phyloP scores from a whole-genome alignment of 495 filamentous ascomycete species.

The Apiosordaria backusii region DNA sequence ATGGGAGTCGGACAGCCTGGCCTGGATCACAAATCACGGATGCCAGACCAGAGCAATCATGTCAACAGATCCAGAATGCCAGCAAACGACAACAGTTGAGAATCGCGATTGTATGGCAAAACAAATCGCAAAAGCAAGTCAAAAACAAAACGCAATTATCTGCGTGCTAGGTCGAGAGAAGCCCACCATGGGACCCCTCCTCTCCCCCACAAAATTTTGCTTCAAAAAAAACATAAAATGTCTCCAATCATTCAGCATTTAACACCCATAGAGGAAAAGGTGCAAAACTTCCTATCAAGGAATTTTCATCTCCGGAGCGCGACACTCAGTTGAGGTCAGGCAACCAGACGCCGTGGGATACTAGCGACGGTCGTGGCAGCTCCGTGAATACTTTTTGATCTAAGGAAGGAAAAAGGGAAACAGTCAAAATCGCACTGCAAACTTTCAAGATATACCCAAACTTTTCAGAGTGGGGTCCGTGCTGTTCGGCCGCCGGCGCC shows the following conservation, averaged over 20 bases:
- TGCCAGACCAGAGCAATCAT: no score
- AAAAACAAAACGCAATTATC: not conserved
- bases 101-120: not conserved
- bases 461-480: not conserved
- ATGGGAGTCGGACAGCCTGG: not conserved
- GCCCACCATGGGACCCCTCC: not conserved
- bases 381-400: slow-evolving; percentile 54
- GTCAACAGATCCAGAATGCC: no score
- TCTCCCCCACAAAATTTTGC: not conserved
- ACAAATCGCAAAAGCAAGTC: not conserved
- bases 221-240: slow-evolving; percentile 16
- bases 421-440: slow-evolving; percentile 4
- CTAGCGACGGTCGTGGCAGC: slow-evolving; percentile 52
- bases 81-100: not conserved
- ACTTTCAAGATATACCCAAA: slow-evolving; percentile 11
- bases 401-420: slow-evolving; percentile 38
- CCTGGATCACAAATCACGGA: not conserved
- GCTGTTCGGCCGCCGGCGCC: not conserved
- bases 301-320: slow-evolving; percentile 46
- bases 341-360: slow-evolving; percentile 49
- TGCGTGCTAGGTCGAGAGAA: not conserved
- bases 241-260: slow-evolving; percentile 48
- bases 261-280: slow-evolving; percentile 37
- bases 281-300: slow-evolving; percentile 54
- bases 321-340: slow-evolving; percentile 42